A percentile compares a stretch with the other conserved stretches of the same genome.
These are phyloP conservation scores for Sporisorium scitamineum DNA, from an alignment of 1,284 basidiomycete species.

Conservation along the genomic window DNA sequence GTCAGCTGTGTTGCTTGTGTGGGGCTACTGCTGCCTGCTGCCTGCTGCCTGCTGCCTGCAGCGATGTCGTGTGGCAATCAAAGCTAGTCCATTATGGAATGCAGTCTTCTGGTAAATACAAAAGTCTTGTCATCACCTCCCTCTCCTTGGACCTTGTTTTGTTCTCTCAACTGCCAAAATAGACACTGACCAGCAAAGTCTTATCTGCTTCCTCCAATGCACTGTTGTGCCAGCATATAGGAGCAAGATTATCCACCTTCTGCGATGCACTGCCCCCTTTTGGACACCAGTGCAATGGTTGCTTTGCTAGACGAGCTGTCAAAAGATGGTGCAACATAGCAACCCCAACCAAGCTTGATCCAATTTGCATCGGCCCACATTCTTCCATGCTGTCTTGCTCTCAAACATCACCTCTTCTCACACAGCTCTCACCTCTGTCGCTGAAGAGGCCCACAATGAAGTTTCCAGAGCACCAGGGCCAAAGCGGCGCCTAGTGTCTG, in stretches of 20 bases:
- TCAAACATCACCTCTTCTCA: not conserved
- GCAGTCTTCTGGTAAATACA: constrained; percentile 14
- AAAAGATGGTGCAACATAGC: not conserved
- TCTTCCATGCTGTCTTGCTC: not conserved
- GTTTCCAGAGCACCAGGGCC: not conserved
- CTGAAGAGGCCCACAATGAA: not conserved
- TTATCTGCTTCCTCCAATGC: not conserved
- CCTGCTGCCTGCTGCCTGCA: too few species aligned
- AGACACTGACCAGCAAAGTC: not conserved
- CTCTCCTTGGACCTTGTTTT: constrained; percentile 13
- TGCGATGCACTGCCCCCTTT: not conserved
- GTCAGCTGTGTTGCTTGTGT: constrained; percentile 1
- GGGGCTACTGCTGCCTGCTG: not conserved
- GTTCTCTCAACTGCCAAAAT: not conserved
- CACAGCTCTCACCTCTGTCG: not conserved
- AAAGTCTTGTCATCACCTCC: constrained; percentile 31
- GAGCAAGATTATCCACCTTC: not conserved
- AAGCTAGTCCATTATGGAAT: constrained; percentile 24
- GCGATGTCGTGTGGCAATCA: constrained; percentile 21
- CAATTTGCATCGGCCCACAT: constrained; percentile 20
- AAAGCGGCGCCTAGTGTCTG: not conserved
- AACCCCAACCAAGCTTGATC: constrained; percentile 15
- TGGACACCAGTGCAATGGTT: not conserved
- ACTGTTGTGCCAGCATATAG: too few species aligned
- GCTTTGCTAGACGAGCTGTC: not conserved